Base-by-base conservation (phyloP, 1,139 yeast genomes). In the Meyerozyma guilliermondii region DNA sequence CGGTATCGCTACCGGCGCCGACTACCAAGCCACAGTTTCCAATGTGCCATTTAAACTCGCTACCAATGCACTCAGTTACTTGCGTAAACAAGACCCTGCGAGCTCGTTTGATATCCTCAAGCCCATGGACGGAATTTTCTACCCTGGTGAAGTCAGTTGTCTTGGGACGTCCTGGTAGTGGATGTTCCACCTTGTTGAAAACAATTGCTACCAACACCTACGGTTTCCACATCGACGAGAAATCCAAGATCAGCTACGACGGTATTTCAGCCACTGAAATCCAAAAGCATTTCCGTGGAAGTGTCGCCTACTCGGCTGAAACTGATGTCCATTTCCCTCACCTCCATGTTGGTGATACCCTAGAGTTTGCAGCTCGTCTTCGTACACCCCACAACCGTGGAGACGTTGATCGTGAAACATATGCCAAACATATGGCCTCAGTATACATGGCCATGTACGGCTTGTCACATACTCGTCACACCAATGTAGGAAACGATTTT, bases 361-460 rank as follows among this genome's bases (percentile, higher is more conserved):
- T 43, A 10, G 42, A 41, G 38, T 43, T 41, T 13, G 46, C 46
- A n/a, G 46, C 46, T n/a, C 18, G 39, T 2, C 5, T 41, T 37
- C 26, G 46, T 5, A 41, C 44, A 3, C 44, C 42, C 6, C 37
- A 41, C 22, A 43, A 43, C 40, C 36, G 46, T 37, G 41, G 38
- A 16, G 83, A 83, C 20, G 74, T 83, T 23, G 52, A 74, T 5
- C 72, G 87, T 56, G 76, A 73, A 39, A 68, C 68, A 20, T 81
- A 77, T 59, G 85, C 88, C 11, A 62, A 66, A 33, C 83, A 81
- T 56, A 64, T 81, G 68, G 72, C 88, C 3, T 78, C 79, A 35
- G 85, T 83, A 17, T 71, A 74, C 46, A 81, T 83, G 87, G 87
- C 91, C 16, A 80, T 83, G 18, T 83, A 78, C 56, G 91, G 91